Evolutionary conservation across 1,139 yeast genomes (phyloP).

Genomic region (Saccharomyces hybrid): DNA sequence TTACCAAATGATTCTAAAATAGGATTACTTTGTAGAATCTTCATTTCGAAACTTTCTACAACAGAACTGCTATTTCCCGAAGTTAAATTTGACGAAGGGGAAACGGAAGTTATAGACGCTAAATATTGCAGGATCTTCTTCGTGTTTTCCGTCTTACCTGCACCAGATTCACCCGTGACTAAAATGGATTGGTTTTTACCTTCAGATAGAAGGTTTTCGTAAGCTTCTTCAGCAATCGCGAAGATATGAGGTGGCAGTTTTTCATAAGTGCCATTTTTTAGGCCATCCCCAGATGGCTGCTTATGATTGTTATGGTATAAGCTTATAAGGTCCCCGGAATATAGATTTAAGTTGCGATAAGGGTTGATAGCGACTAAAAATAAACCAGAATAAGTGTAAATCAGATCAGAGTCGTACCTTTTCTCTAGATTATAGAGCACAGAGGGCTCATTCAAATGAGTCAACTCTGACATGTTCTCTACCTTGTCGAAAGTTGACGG

Average conservation of each 20-base stretch:
- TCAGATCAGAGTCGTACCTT: constrained; percentile 69
- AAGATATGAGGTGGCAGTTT: constrained; percentile 78
- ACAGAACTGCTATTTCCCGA: constrained; percentile 7
- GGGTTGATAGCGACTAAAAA: constrained; percentile 96
- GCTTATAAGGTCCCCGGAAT: constrained; percentile 50
- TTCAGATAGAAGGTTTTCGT: constrained; percentile 61
- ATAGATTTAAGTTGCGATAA: constrained; percentile 68
- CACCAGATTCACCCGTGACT: constrained; percentile 98
- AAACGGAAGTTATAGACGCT: constrained; percentile 56
- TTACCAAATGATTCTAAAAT: constrained; percentile 95
- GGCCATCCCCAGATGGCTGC: neutral
- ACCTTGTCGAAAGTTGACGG: constrained; percentile 91
- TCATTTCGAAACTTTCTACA: constrained; percentile 54
- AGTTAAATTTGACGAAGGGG: neutral
- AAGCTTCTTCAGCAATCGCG: constrained; percentile 86
- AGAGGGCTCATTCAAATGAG: constrained; percentile 90
- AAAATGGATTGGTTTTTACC: constrained; percentile 78
- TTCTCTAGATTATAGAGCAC: constrained; percentile 74
- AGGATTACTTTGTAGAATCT: constrained; percentile 89
- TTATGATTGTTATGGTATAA: constrained; percentile 36
- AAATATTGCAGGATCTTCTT: constrained; percentile 89
- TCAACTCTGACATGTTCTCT: constrained; percentile 91
- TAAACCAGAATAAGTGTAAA: constrained; percentile 76
- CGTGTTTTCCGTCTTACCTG: constrained; percentile 97
- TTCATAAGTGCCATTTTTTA: constrained; percentile 25